These are phyloP conservation scores for Cercophora scortea DNA, from an alignment of 495 filamentous ascomycete genomes.

Conservation along the genomic window DNA sequence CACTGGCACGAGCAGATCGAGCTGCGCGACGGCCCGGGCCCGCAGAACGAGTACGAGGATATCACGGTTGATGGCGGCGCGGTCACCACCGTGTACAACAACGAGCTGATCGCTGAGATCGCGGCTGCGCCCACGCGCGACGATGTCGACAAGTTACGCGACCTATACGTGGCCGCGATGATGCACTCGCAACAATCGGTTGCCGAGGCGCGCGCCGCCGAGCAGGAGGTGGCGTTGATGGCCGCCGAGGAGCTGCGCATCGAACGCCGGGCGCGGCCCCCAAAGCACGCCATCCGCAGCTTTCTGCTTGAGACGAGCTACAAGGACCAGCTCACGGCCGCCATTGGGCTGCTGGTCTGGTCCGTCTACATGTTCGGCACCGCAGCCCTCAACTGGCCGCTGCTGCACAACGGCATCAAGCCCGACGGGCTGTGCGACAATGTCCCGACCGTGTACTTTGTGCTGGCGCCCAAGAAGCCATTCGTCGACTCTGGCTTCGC, in stretches of 20 bases:
- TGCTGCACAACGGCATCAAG: constrained; percentile 20
- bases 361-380: constrained; percentile 22
- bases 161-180: constrained; percentile 20
- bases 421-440: constrained; percentile 11
- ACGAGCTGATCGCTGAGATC: constrained; percentile 20
- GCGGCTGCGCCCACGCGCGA: constrained; percentile 19
- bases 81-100: constrained; percentile 23
- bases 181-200: constrained; percentile 16
- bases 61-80: constrained; percentile 10
- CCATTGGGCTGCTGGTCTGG: constrained; percentile 19
- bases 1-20: constrained; percentile 25
- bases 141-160: constrained; percentile 22
- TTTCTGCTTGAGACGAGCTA: constrained; percentile 18
- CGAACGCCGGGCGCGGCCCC: constrained; percentile 7
- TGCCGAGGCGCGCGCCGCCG: constrained; percentile 16
- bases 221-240: constrained; percentile 20
- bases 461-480: constrained; percentile 21
- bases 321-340: constrained; percentile 22
- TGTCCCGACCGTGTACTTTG: constrained; percentile 23
- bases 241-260: constrained; percentile 20
- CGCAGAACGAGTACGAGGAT: constrained; percentile 2
- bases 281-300: constrained; percentile 13
- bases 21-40: constrained; percentile 3
- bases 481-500: constrained; percentile 15
- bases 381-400: constrained; percentile 21